Percentiles rank a stretch among this genome's conserved stretches.
These are phyloP conservation scores for Starmerella gropengiesseri DNA, from an alignment of 805 yeast species.

Conservation along the genomic window DNA sequence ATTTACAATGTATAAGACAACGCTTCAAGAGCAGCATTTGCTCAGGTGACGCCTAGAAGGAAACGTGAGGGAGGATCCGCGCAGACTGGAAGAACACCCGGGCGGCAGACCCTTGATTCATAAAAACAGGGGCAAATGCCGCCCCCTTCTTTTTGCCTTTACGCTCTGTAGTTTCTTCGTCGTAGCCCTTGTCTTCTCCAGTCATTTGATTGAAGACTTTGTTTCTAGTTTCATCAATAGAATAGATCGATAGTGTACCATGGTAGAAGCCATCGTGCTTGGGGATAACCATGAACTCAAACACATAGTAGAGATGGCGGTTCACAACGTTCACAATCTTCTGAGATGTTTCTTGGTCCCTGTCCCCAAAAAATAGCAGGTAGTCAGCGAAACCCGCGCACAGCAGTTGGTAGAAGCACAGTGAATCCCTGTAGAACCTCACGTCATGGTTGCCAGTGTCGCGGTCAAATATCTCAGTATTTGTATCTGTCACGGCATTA, in stretches of 20 bases:
- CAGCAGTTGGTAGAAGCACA: conserved; percentile 52
- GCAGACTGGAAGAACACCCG: conserved; percentile 60
- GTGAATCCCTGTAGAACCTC: conserved; percentile 54
- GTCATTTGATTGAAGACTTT: conserved; percentile 43
- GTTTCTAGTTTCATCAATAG: conserved; percentile 41
- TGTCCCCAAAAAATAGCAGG: conserved; percentile 38
- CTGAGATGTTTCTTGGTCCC: conserved; percentile 29
- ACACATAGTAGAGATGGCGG: conserved; percentile 47
- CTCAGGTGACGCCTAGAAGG: conserved; percentile 25
- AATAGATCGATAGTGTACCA: conserved; percentile 49
- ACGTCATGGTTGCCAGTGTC: conserved; percentile 42
- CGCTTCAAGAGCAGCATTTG: not conserved
- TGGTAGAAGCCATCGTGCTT: conserved; percentile 45
- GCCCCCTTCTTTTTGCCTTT: conserved; percentile 33
- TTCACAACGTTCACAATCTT: conserved; percentile 35
- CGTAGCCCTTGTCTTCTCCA: conserved; percentile 44
- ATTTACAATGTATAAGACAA: not conserved
- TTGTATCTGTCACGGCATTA: conserved; percentile 47
- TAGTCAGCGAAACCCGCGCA: conserved; percentile 62
- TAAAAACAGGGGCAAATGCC: conserved; percentile 41
- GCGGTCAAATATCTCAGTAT: conserved; percentile 49
- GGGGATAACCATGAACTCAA: conserved; percentile 47
- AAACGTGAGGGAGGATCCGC: conserved; percentile 37
- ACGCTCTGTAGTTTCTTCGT: conserved; percentile 44
- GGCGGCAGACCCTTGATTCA: conserved; percentile 59